phyloP scores from a whole-genome alignment of 1,284 basidiomycete genomes.

The Somion occarium region DNA sequence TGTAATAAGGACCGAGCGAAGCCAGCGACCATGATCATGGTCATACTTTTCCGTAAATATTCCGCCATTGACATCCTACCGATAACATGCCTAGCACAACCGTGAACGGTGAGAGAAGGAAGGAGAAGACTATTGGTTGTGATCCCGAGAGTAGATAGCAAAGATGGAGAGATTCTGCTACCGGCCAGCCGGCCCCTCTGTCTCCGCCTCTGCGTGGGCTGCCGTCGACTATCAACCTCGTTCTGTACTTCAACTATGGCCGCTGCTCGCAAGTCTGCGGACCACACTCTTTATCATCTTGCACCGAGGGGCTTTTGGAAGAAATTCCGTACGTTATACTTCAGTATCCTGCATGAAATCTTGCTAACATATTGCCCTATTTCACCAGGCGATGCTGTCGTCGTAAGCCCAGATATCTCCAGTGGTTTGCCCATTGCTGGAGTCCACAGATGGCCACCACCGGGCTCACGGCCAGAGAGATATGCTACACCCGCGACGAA shows the following conservation, averaged over 20 bases:
- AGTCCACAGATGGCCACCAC: constrained; percentile 79
- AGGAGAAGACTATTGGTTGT: too few relatives aligned
- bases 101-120: too few relatives aligned
- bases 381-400: constrained; percentile 62
- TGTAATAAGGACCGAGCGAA: too few relatives aligned
- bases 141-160: too few relatives aligned
- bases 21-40: too few relatives aligned
- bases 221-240: not conserved
- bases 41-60: too few relatives aligned
- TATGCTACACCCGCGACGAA: constrained; percentile 86
- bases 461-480: constrained; percentile 81
- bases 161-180: not conserved
- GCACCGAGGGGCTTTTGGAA: constrained; percentile 91
- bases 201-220: not conserved
- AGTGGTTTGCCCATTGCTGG: constrained; percentile 81
- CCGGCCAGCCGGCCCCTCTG: not conserved
- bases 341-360: not conserved
- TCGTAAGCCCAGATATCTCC: constrained; percentile 88
- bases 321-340: constrained; percentile 71
- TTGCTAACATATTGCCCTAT: constrained; percentile 3
- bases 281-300: constrained; percentile 85
- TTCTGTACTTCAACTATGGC: constrained; percentile 42
- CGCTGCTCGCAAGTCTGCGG: constrained; percentile 64
- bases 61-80: too few relatives aligned
- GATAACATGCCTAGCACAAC: too few relatives aligned